Percentiles rank a stretch among this genome's conserved stretches.
phyloP scores from a whole-genome alignment of 768 basidiomycete genomes.

The Termitomyces sp. region DNA sequence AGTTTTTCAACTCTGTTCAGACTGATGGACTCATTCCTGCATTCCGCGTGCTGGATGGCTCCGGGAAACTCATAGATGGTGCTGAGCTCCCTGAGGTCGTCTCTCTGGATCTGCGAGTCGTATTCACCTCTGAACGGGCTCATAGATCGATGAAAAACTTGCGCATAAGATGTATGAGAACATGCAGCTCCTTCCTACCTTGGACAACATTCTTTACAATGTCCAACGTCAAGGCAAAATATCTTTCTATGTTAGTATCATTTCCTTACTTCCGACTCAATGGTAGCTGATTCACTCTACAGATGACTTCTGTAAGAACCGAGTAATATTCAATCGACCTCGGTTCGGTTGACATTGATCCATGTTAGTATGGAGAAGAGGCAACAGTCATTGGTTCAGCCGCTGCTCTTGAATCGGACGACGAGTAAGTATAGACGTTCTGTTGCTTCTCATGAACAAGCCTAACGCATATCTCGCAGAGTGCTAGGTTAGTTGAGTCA shows the following conservation, averaged over 20 bases:
- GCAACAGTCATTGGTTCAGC: constrained; percentile 88
- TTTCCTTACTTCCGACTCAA: not conserved
- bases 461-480: constrained; percentile 29
- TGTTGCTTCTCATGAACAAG: not conserved
- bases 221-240: constrained; percentile 93
- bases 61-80: constrained; percentile 68
- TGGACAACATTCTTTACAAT: constrained; percentile 89
- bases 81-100: constrained; percentile 72
- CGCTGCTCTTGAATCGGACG: constrained; percentile 75
- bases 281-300: not conserved
- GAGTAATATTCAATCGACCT: constrained; percentile 1
- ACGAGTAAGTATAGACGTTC: constrained; percentile 60
- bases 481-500: constrained; percentile 57
- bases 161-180: constrained; percentile 74
- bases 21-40: constrained; percentile 72
- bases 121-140: not conserved
- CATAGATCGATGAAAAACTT: constrained; percentile 63
- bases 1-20: constrained; percentile 79
- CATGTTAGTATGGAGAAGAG: constrained; percentile 78
- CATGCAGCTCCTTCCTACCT: constrained; percentile 75
- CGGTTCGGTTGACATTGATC: not conserved
- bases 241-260: constrained; percentile 72
- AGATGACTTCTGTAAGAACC: constrained; percentile 71
- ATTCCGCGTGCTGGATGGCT: constrained; percentile 80
- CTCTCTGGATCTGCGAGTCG: not conserved